Conservation (phyloP, 2,329 filamentous ascomycete genomes). For the Neobulgaria alba region DNA sequence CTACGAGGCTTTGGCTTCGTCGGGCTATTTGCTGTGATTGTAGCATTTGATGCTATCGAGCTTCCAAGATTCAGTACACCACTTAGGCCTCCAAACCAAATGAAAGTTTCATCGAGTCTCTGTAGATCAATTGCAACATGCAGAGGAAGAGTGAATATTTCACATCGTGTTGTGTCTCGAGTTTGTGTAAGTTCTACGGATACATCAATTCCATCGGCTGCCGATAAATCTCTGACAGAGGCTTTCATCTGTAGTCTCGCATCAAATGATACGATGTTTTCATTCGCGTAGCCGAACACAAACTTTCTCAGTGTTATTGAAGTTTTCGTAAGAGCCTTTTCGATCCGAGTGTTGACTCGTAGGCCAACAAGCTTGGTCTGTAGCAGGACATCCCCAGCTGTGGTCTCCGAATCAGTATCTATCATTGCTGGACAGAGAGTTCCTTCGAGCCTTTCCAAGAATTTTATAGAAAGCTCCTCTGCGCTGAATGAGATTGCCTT, state of each 20-base stretch:
- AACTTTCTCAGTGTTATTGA: slow-evolving; percentile 42
- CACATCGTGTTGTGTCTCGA: slow-evolving; percentile 40
- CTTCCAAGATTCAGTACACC: slow-evolving; percentile 82
- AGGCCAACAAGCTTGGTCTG: slow-evolving; percentile 24
- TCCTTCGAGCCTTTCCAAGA: slow-evolving; percentile 27
- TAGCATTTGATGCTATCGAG: slow-evolving; percentile 70
- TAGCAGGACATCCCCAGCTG: slow-evolving; percentile 24
- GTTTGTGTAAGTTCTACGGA: slow-evolving; percentile 43
- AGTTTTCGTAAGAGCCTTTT: slow-evolving; percentile 17
- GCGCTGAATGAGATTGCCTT: slow-evolving; percentile 18
- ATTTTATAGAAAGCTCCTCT: slow-evolving; percentile 24
- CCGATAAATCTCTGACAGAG: slow-evolving; percentile 50
- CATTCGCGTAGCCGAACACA: slow-evolving; percentile 52
- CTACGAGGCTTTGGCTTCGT: slow-evolving; percentile 40
- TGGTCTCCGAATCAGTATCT: slow-evolving; percentile 4
- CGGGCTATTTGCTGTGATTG: slow-evolving; percentile 34
- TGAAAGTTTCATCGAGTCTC: slow-evolving; percentile 75
- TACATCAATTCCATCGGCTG: slow-evolving; percentile 48
- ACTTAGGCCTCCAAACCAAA: slow-evolving; percentile 84
- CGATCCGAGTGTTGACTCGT: slow-evolving; percentile 13
- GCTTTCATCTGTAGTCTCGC: slow-evolving; percentile 46
- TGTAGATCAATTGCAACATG: slow-evolving; percentile 70
- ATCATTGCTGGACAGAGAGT: slow-evolving; percentile 10
- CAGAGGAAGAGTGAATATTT: slow-evolving; percentile 69
- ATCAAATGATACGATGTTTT: slow-evolving; percentile 57